These are phyloP conservation scores for Kazachstania taianensis DNA, from an alignment of 805 yeast genomes.

Conservation along the genomic window DNA sequence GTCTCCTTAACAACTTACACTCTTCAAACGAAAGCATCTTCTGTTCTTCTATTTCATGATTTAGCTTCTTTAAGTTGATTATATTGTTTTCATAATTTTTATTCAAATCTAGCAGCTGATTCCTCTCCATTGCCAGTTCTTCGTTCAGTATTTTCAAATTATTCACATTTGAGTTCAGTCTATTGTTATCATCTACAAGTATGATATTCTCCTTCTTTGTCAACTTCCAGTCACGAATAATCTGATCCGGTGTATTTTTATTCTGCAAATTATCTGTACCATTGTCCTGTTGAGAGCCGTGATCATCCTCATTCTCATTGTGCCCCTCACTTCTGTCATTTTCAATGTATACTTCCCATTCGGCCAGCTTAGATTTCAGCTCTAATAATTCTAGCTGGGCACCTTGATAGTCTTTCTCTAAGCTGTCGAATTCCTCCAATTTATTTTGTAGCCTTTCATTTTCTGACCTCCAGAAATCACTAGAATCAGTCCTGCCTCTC, in stretches of 20 bases:
- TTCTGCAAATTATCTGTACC: neutral
- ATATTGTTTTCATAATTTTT: constrained; percentile 20
- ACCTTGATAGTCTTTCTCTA: constrained; percentile 38
- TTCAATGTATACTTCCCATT: constrained; percentile 34
- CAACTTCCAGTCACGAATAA: constrained; percentile 32
- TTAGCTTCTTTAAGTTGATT: constrained; percentile 26
- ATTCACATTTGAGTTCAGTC: constrained; percentile 17
- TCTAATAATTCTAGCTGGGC: constrained; percentile 41
- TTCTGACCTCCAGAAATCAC: constrained; percentile 20
- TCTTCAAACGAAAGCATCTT: constrained; percentile 46
- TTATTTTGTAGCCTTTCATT: constrained; percentile 30
- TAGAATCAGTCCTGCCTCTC: constrained; percentile 24
- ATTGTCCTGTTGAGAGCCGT: neutral
- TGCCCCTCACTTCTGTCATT: constrained; percentile 22
- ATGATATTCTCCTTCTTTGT: constrained; percentile 33
- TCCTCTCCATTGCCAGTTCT: constrained; percentile 33
- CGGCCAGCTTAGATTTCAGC: constrained; percentile 38
- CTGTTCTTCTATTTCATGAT: constrained; percentile 41
- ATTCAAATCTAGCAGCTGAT: constrained; percentile 26
- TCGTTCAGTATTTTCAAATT: constrained; percentile 23
- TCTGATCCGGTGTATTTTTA: constrained; percentile 23
- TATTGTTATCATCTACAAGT: constrained; percentile 27
- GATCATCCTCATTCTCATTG: neutral
- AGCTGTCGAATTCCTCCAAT: constrained; percentile 33
- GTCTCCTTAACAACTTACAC: constrained; percentile 45